Evolutionary conservation across 805 yeast species (phyloP).

Genomic region (Allodekkera sacchari): DNA sequence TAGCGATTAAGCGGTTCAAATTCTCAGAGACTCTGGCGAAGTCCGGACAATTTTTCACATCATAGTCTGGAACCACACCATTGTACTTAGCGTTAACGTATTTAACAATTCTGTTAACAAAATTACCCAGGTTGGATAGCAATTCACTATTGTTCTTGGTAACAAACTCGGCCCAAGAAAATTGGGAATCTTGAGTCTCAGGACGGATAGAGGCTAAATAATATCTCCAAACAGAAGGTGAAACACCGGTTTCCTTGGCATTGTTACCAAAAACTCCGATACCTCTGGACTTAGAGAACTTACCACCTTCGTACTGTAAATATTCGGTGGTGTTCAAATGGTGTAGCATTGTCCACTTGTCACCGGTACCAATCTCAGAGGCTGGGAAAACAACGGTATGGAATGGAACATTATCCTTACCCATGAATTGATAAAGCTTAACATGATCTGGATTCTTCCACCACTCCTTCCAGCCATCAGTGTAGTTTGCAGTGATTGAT

Average conservation of each 20-base stretch:
- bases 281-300: slow-evolving; percentile 96
- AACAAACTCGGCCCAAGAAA: slow-evolving; percentile 95
- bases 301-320: slow-evolving; percentile 95
- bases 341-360: slow-evolving; percentile 83
- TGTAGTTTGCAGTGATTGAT: slow-evolving; percentile 91
- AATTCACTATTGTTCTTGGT: slow-evolving; percentile 89
- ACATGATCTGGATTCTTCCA: slow-evolving; percentile 89
- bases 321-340: slow-evolving; percentile 94
- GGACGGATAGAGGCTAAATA: slow-evolving; percentile 90
- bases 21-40: slow-evolving; percentile 44
- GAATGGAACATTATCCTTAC: slow-evolving; percentile 98
- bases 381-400: slow-evolving; percentile 98
- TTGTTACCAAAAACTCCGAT: slow-evolving; percentile 98
- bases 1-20: slow-evolving; percentile 49
- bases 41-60: slow-evolving; percentile 38
- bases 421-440: slow-evolving; percentile 93
- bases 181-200: slow-evolving; percentile 91
- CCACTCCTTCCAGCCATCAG: slow-evolving; percentile 78
- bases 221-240: slow-evolving; percentile 96
- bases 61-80: slow-evolving; percentile 74
- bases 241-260: slow-evolving; percentile 86
- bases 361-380: slow-evolving; percentile 78
- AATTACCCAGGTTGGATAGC: slow-evolving; percentile 93
- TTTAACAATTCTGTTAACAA: slow-evolving; percentile 88
- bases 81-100: slow-evolving; percentile 86